Evolutionary conservation across 352 stramenopile genomes (phyloP).

Genomic region (Globisporangium mamillatum): DNA sequence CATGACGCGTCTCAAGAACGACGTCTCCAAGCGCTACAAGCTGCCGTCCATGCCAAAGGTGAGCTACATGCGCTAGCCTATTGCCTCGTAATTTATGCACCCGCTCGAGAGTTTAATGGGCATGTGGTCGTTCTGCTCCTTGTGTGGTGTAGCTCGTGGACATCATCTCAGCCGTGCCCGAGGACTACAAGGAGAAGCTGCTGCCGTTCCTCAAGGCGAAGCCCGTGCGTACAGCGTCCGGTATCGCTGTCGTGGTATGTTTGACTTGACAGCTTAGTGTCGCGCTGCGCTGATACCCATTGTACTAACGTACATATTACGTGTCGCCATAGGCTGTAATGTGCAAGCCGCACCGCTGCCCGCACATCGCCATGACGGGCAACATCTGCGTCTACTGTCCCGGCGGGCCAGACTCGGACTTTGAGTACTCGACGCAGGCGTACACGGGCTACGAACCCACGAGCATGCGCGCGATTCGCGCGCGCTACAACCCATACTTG

Average conservation of each 20-base stretch:
- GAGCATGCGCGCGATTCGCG: slow-evolving; percentile 95
- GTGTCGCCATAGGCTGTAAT: slow-evolving; percentile 83
- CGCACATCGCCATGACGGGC: slow-evolving; percentile 96
- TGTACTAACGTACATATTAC: neutral
- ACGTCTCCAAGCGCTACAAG: slow-evolving; percentile 89
- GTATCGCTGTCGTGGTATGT: slow-evolving; percentile 92
- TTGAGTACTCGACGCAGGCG: slow-evolving; percentile 96
- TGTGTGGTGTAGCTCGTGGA: slow-evolving; percentile 77
- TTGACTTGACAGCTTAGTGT: neutral
- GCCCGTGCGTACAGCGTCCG: slow-evolving; percentile 93
- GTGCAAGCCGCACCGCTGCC: slow-evolving; percentile 97
- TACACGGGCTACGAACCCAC: slow-evolving; percentile 98
- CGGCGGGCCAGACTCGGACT: slow-evolving; percentile 94
- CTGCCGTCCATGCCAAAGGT: slow-evolving; percentile 90
- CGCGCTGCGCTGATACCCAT: neutral
- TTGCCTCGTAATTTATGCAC: neutral
- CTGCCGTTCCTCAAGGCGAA: slow-evolving; percentile 94
- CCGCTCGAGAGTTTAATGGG: neutral
- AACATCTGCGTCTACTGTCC: slow-evolving; percentile 98
- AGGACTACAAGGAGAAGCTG: slow-evolving; percentile 90
- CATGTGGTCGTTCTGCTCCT: neutral
- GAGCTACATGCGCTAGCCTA: neutral
- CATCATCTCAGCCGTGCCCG: slow-evolving; percentile 94
- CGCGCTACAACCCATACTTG: slow-evolving; percentile 93
- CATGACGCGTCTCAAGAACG: slow-evolving; percentile 92